phyloP scores from a whole-genome alignment of 2,329 filamentous ascomycete species.

The Elsinoe batatas region DNA sequence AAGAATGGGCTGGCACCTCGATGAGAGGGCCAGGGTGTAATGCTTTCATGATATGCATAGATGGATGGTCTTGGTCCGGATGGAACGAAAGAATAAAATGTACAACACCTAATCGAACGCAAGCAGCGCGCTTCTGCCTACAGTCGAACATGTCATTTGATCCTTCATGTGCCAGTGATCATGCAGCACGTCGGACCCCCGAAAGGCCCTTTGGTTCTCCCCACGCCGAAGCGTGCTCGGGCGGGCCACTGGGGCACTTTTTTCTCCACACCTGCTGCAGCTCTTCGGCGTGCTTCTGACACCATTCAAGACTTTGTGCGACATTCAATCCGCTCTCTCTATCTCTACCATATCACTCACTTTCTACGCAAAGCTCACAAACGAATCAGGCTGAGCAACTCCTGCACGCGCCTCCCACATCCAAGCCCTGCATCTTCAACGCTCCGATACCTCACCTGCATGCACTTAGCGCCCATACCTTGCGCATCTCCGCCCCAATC shows the following conservation, averaged over 20 bases:
- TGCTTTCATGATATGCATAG: background rate
- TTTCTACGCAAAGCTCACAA: background rate
- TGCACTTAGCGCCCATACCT: background rate
- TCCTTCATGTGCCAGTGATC: background rate
- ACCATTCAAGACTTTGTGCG: constrained; percentile 2
- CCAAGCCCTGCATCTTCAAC: constrained; percentile 3
- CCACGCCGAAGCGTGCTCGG: background rate
- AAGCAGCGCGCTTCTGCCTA: background rate
- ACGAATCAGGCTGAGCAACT: background rate
- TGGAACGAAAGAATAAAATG: background rate
- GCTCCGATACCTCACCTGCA: constrained; percentile 3
- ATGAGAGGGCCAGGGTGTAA: background rate
- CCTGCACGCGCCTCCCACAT: background rate
- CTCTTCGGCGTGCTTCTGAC: background rate
- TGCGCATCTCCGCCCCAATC: background rate
- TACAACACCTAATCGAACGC: background rate
- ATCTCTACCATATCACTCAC: too few species aligned
- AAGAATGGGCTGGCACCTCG: background rate
- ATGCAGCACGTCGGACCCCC: background rate
- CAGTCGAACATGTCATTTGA: background rate
- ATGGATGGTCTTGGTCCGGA: background rate
- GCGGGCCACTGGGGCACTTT: background rate
- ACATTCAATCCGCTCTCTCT: too few species aligned
- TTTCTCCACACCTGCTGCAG: constrained; percentile 1
- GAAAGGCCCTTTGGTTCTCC: background rate